Conservation (phyloP, 768 basidiomycete species). For the Mycena capillaripes region DNA sequence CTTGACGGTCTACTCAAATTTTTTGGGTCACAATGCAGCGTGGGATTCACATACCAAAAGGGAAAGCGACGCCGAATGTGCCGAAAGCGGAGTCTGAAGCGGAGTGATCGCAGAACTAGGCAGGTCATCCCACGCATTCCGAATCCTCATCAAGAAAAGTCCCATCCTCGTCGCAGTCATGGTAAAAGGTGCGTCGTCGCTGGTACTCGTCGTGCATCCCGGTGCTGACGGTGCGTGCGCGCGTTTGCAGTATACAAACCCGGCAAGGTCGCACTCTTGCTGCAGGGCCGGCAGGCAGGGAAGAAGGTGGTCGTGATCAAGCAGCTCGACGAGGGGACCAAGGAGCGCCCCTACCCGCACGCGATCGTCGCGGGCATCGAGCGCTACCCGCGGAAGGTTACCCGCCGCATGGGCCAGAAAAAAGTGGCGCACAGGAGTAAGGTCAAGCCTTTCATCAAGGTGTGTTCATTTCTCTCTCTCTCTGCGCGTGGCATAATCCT, state of each 20-base stretch:
- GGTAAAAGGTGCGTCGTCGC: slow-evolving; percentile 65
- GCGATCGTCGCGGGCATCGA: slow-evolving; percentile 99
- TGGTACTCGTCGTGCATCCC: neutral
- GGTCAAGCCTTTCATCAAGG: slow-evolving; percentile 99
- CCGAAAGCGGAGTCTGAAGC: slow-evolving; percentile 4
- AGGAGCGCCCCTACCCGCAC: slow-evolving; percentile 96
- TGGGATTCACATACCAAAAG: too few species aligned
- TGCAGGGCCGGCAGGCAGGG: slow-evolving; percentile 99
- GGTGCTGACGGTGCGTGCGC: too few species aligned
- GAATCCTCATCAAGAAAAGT: slow-evolving; percentile 23
- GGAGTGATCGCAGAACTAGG: neutral
- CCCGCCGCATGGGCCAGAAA: slow-evolving; percentile 97
- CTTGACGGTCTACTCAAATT: too few species aligned
- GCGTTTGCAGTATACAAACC: slow-evolving; percentile 85
- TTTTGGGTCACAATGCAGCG: too few species aligned
- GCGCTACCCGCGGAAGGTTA: slow-evolving; percentile 98
- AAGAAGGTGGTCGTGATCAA: slow-evolving; percentile 99
- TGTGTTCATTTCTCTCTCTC: slow-evolving; percentile 50
- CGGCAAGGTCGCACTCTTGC: slow-evolving; percentile 97
- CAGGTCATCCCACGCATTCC: neutral
- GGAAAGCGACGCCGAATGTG: too few species aligned
- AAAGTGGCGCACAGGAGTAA: slow-evolving; percentile 92
- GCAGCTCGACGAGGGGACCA: slow-evolving; percentile 96
- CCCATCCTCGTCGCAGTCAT: slow-evolving; percentile 58
- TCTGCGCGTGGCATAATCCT: neutral